Evolutionary conservation across 306 rosid species (phyloP), one percentile per base, ranked within the genome.

Genomic region (Cercis canadensis): DNA sequence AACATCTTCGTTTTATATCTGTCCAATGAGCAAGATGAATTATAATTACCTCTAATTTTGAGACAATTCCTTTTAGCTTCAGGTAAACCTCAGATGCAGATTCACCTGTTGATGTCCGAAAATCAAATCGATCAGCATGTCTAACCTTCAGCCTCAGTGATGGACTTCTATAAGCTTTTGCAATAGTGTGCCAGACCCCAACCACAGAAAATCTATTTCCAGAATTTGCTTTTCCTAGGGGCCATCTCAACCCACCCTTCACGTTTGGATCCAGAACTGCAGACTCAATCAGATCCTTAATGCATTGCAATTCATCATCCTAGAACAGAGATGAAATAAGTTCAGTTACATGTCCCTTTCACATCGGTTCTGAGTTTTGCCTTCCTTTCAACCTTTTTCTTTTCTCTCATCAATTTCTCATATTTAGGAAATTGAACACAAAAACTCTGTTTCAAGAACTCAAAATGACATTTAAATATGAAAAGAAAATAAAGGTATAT

Each of bases 161-260:
- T 19, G 70, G 55, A 52, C 33, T 83, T 24, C 10, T 51, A 67
- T 78, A 85, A 8, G 50, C 19, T 40, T 78, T 75, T 13, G 78
- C 45, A 43, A 50, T 60, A 49, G 69, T 63, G 43, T 85, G 86
- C 85, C 85, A 73, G 34, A 65, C 79, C 63, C 82, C 81, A 62
- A 72, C 52, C 7, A 88, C 86, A 49, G 39, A 56, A 82, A 72
- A 85, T 51, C 80, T 69, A 56, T 67, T 75, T 41, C 83, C 81
- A 32, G 74, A 81, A 74, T 65, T 34, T 2, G 81, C 29, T 68
- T 82, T 78, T n/a, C 86, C 90, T 24, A 78, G 14, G 13, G 86
- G 58, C 92, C 92, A 88, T 74, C 86, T 85, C 82, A 87, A 79
- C 49, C 92, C 86, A 70, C 92, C 89, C 81, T 72, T 82, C 75